Evolutionary conservation across 768 basidiomycete species (phyloP).

Genomic region (Harrya chromipes): DNA sequence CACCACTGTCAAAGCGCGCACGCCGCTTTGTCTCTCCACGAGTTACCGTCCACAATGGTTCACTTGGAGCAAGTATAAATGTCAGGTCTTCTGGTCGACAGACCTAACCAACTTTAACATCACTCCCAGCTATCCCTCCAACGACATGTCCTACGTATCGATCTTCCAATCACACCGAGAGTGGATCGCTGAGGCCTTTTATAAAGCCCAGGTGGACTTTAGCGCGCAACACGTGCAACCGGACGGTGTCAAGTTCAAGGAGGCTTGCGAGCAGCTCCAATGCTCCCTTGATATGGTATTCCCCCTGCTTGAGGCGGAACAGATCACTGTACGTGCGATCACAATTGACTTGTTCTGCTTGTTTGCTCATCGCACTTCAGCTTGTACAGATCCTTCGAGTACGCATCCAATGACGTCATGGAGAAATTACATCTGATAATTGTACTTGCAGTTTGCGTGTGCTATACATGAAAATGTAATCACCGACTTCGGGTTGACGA

Average conservation of each 20-base stretch:
- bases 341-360: not conserved
- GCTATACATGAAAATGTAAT: conserved; percentile 24
- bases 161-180: not conserved
- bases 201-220: conserved; percentile 13
- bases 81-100: not conserved
- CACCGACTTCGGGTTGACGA: conserved; percentile 10
- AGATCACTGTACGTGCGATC: conserved; percentile 8
- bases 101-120: not conserved
- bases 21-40: not conserved
- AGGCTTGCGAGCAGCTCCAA: conserved; percentile 9
- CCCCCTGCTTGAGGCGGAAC: conserved; percentile 4
- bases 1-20: conserved; percentile 1
- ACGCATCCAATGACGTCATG: not conserved
- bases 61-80: conserved; percentile 11
- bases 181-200: conserved; percentile 3
- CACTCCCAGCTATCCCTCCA: not conserved
- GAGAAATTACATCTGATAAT: not conserved
- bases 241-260: conserved; percentile 5
- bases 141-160: conserved; percentile 13
- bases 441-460: conserved; percentile 15
- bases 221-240: conserved; percentile 13
- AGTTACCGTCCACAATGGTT: conserved; percentile 1
- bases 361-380: conserved; percentile 9
- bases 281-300: conserved; percentile 7
- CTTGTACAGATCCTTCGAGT: conserved; percentile 20